These are phyloP conservation scores for Cystobasidiaceae sp. DNA, from an alignment of 1,284 basidiomycete species.

Conservation along the genomic window DNA sequence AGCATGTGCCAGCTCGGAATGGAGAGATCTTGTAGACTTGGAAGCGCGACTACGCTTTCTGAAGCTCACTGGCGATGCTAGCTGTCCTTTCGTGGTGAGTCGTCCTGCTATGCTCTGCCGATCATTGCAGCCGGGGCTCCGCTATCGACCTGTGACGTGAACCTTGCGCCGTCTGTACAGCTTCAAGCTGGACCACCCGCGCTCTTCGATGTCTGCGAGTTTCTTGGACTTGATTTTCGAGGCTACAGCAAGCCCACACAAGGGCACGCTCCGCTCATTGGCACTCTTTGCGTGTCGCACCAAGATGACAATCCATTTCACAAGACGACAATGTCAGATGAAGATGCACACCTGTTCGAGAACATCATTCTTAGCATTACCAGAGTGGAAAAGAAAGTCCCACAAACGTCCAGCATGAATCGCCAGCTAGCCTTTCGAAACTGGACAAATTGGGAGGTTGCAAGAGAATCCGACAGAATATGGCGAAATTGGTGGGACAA, in stretches of 20 bases:
- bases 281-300: conserved; percentile 16
- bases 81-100: conserved; percentile 22
- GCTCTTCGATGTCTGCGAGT: conserved; percentile 25
- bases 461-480: conserved; percentile 17
- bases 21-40: conserved; percentile 22
- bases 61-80: conserved; percentile 2
- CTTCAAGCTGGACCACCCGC: conserved; percentile 25
- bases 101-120: not conserved
- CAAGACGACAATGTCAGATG: conserved; percentile 13
- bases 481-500: conserved; percentile 29
- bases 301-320: conserved; percentile 15
- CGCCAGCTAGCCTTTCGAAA: conserved; percentile 4
- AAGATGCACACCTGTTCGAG: conserved; percentile 18
- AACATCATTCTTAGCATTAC: conserved; percentile 27
- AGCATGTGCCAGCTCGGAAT: not conserved
- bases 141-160: not conserved
- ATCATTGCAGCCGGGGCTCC: not conserved
- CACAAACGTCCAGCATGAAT: not conserved
- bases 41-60: conserved; percentile 26
- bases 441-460: conserved; percentile 26
- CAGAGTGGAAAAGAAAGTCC: not conserved
- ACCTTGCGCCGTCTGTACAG: not conserved
- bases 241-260: not conserved
- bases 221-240: conserved; percentile 8
- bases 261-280: not conserved